Conservation (phyloP, 495 filamentous ascomycete species). For the Penicillium simplicissimum region DNA sequence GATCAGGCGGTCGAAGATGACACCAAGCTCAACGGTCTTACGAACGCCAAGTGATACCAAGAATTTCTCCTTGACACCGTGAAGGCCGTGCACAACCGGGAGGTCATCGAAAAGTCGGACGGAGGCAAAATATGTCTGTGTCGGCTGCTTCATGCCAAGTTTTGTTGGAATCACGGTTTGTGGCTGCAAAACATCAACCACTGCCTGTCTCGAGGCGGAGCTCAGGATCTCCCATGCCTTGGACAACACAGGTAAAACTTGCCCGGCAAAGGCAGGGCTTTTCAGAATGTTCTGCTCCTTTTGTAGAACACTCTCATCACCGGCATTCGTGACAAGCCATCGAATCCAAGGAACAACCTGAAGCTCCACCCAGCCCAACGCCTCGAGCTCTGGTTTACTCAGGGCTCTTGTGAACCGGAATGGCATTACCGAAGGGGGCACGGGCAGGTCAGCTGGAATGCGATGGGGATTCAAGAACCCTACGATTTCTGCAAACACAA, state of each 20-base stretch:
- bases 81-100: slow-evolving; percentile 71
- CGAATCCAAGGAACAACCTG: slow-evolving; percentile 79
- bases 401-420: slow-evolving; percentile 72
- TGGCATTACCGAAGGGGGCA: slow-evolving; percentile 81
- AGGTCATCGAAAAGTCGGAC: slow-evolving; percentile 95
- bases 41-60: slow-evolving; percentile 73
- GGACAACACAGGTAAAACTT: slow-evolving; percentile 77
- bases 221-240: slow-evolving; percentile 83
- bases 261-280: slow-evolving; percentile 71
- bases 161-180: slow-evolving; percentile 87
- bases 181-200: slow-evolving; percentile 61
- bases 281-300: slow-evolving; percentile 63
- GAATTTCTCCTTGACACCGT: slow-evolving; percentile 85
- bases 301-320: slow-evolving; percentile 44
- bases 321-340: slow-evolving; percentile 68
- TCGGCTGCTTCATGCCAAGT: slow-evolving; percentile 82
- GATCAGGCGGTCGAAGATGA: slow-evolving; percentile 87
- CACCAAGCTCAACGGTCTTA: slow-evolving; percentile 86
- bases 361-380: slow-evolving; percentile 80
- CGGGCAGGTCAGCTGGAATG: slow-evolving; percentile 78
- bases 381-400: slow-evolving; percentile 62
- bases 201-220: slow-evolving; percentile 60
- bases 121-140: slow-evolving; percentile 86
- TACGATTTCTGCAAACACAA: slow-evolving; percentile 72
- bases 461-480: slow-evolving; percentile 71